A percentile compares a stretch with the other conserved stretches of the same genome.
Conservation (phyloP, 2,329 filamentous ascomycete species). For the Arthrinium puccinioides region DNA sequence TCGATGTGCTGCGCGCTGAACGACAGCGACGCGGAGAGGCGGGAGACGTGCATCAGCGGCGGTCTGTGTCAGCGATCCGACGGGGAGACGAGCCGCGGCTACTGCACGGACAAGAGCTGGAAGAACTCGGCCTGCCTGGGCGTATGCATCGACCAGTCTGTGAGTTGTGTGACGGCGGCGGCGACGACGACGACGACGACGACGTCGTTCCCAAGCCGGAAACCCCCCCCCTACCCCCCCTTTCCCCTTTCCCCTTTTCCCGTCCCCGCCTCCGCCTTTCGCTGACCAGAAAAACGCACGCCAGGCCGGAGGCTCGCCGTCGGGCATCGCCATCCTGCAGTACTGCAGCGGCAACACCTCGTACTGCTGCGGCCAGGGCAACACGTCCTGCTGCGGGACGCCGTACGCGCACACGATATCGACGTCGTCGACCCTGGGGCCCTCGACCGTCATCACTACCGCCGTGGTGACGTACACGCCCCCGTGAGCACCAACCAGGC, state of each 20-base stretch:
- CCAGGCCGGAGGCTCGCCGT: not conserved
- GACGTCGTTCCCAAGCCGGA: no score
- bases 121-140: not conserved
- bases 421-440: not conserved
- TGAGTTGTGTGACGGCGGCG: not conserved
- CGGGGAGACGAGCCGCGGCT: constrained; percentile 1
- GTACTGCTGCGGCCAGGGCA: constrained; percentile 2
- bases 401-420: constrained; percentile 1
- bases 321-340: not conserved
- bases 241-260: not conserved
- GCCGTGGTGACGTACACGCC: constrained; percentile 2
- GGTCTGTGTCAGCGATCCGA: constrained; percentile 1
- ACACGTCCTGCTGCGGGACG: constrained; percentile 2
- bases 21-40: not conserved
- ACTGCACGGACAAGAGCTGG: constrained; percentile 2
- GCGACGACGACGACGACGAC: no score
- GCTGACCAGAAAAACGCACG: no score
- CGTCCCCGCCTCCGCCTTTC: no score
- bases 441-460: constrained; percentile 1
- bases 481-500: not conserved
- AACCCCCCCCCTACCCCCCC: not conserved
- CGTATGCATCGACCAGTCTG: not conserved
- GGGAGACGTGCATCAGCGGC: constrained; percentile 1
- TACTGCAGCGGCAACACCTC: not conserved
- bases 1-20: not conserved